A percentile compares a stretch with the other conserved stretches of the same genome.
These are phyloP conservation scores for Ceriops decandra DNA, from an alignment of 345 rosid species.

Conservation along the genomic window DNA sequence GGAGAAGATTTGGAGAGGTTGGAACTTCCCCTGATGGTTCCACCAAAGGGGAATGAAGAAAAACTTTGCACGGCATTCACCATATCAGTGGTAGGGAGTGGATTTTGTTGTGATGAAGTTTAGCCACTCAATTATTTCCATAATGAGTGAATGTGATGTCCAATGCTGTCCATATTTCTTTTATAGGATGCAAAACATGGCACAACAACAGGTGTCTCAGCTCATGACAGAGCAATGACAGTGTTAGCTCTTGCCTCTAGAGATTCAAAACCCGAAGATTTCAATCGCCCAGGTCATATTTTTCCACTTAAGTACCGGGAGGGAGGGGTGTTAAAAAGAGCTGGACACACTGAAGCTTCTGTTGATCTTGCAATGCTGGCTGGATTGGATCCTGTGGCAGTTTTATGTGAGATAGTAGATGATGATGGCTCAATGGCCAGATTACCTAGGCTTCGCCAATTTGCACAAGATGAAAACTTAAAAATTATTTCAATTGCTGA, in stretches of 20 bases:
- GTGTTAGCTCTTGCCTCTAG: slow-evolving; percentile 24
- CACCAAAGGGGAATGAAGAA: slow-evolving; percentile 66
- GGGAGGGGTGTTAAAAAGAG: slow-evolving; percentile 33
- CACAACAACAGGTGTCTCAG: slow-evolving; percentile 33
- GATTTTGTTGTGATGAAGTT: neutral
- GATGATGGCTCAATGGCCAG: slow-evolving; percentile 37
- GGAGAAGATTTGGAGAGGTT: slow-evolving; percentile 73
- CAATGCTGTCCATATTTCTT: neutral
- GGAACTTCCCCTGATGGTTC: slow-evolving; percentile 80
- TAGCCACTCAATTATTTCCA: neutral
- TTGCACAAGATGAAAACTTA: slow-evolving; percentile 25
- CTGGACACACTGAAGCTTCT: slow-evolving; percentile 36
- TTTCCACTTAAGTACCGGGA: slow-evolving; percentile 33
- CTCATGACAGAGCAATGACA: slow-evolving; percentile 28
- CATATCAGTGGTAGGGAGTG: slow-evolving; percentile 65
- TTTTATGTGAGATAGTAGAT: slow-evolving; percentile 34
- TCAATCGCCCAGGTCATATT: slow-evolving; percentile 35
- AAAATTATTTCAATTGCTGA: slow-evolving; percentile 30
- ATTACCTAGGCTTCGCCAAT: slow-evolving; percentile 29
- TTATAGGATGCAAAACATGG: slow-evolving; percentile 30
- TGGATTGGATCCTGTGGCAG: slow-evolving; percentile 30
- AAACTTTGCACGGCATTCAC: slow-evolving; percentile 84
- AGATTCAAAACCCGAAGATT: slow-evolving; percentile 29
- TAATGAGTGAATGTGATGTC: no score
- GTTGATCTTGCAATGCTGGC: slow-evolving; percentile 30